Evolutionary conservation across 345 rosid species (phyloP).

Genomic region (Gossypium rotundifolium): DNA sequence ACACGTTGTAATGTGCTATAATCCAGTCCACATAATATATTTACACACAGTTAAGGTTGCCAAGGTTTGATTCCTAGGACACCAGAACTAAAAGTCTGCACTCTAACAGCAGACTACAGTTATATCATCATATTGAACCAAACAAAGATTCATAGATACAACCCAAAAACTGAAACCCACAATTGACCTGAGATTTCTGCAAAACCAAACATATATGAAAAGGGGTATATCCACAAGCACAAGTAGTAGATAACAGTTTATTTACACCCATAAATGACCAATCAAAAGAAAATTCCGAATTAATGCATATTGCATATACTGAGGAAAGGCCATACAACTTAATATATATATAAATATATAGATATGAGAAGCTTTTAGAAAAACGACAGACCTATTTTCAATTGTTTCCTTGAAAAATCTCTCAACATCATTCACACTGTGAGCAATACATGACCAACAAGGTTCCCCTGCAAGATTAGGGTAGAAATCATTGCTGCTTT

Average conservation of each 20-base stretch:
- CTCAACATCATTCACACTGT: conserved; percentile 61
- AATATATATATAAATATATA: not conserved
- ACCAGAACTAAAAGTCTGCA: not conserved
- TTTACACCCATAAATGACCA: not conserved
- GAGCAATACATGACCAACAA: conserved; percentile 63
- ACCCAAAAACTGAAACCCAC: not conserved
- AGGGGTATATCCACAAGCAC: not conserved
- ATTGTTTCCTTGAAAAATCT: conserved; percentile 78
- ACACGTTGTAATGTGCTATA: too few species aligned
- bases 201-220: not conserved
- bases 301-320: not conserved
- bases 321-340: not conserved
- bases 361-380: not conserved
- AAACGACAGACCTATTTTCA: conserved; percentile 61
- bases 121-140: not conserved
- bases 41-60: not conserved
- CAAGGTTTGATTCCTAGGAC: not conserved
- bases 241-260: not conserved
- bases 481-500: conserved; percentile 8
- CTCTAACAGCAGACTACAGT: not conserved
- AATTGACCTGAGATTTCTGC: not conserved
- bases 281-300: not conserved
- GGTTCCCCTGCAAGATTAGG: conserved; percentile 63
- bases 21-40: too few species aligned
- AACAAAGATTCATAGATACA: not conserved